A percentile compares a stretch with the other conserved stretches of the same genome.
phyloP scores from a whole-genome alignment of 495 filamentous ascomycete species.

The Glonium stellatum region DNA sequence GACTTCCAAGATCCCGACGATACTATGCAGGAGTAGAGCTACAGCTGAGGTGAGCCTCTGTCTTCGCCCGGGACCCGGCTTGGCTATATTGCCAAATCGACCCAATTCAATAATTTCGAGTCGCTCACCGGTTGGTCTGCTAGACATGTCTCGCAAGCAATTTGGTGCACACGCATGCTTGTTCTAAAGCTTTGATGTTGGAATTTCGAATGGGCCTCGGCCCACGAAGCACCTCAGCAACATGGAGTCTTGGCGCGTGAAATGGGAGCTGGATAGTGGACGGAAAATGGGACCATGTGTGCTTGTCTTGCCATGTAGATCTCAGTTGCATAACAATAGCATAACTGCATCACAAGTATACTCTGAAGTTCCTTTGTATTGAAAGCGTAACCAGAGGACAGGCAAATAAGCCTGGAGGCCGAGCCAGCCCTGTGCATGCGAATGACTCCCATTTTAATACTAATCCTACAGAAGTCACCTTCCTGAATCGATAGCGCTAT shows the following conservation, averaged over 20 bases:
- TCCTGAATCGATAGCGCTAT: too few species aligned
- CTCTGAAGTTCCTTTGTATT: neutral
- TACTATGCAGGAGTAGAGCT: constrained; percentile 32
- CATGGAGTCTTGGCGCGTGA: constrained; percentile 3
- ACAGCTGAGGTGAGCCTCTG: neutral
- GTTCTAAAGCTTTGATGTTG: too few species aligned
- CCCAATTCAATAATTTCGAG: too few species aligned
- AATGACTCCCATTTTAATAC: too few species aligned
- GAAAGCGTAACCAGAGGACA: too few species aligned
- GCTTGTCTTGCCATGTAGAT: neutral
- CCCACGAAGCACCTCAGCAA: neutral
- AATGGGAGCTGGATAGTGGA: neutral
- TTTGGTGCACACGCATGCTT: too few species aligned
- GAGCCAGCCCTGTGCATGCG: too few species aligned
- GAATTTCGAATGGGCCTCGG: neutral
- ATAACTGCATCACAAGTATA: neutral
- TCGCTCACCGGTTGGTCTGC: too few species aligned
- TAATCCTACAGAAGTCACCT: too few species aligned
- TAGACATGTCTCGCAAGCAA: too few species aligned
- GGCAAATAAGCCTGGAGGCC: too few species aligned
- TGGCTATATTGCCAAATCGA: too few species aligned
- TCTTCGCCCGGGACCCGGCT: neutral
- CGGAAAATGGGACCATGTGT: neutral
- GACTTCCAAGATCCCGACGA: constrained; percentile 37
- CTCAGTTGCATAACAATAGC: constrained; percentile 1